These are phyloP conservation scores for Russula brevipes DNA, from an alignment of 768 basidiomycete genomes.

Conservation along the genomic window DNA sequence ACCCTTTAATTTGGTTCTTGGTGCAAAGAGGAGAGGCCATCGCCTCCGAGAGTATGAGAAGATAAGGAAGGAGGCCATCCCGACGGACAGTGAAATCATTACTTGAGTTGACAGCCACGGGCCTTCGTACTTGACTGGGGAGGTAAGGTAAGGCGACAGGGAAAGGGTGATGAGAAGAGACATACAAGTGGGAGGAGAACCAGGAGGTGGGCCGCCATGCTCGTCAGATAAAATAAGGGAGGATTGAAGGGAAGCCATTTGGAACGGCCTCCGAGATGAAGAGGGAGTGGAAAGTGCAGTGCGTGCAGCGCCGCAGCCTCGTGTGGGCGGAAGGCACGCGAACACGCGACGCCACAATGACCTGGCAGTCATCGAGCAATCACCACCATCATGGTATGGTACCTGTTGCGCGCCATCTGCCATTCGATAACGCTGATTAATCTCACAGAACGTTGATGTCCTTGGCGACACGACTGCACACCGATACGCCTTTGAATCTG, in stretches of 20 bases:
- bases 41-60: conserved; percentile 87
- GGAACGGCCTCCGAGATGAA: not conserved
- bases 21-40: conserved; percentile 88
- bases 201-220: conserved; percentile 49
- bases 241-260: not conserved
- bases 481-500: conserved; percentile 29
- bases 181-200: conserved; percentile 60
- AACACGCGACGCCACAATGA: too few relatives aligned
- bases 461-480: conserved; percentile 28
- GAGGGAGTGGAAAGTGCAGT: not conserved
- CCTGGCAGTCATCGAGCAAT: too few relatives aligned
- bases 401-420: not conserved
- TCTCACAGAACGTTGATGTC: conserved; percentile 21
- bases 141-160: conserved; percentile 10
- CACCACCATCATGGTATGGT: not conserved
- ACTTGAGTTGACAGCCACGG: conserved; percentile 96
- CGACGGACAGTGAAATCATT: conserved; percentile 68
- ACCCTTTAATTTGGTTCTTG: conserved; percentile 94
- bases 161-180: conserved; percentile 21
- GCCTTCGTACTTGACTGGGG: conserved; percentile 72
- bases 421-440: not conserved
- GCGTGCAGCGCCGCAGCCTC: too few relatives aligned
- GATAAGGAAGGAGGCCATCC: conserved; percentile 71
- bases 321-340: not conserved
- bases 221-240: conserved; percentile 29